These are phyloP conservation scores for Austroboletus olivaceoglutinosus DNA, from an alignment of 1,284 basidiomycete species.

Conservation along the genomic window DNA sequence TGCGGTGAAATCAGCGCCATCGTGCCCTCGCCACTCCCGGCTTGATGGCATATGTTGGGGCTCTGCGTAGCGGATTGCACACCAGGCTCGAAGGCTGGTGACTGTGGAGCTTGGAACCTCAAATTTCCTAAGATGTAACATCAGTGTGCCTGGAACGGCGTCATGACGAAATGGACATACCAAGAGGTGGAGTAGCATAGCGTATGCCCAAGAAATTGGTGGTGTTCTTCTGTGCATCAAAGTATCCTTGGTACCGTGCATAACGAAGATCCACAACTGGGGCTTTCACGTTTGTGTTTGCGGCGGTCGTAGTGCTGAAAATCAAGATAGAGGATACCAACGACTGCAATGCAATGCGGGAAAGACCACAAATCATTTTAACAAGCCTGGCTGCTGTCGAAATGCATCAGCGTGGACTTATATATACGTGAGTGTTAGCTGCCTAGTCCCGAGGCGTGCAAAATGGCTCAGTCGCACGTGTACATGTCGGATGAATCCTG, in stretches of 20 bases:
- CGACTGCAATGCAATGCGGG: background rate
- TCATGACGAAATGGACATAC: background rate
- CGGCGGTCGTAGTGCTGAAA: background rate
- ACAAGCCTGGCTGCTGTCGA: background rate
- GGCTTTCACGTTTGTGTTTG: background rate
- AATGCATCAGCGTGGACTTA: background rate
- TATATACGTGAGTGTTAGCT: background rate
- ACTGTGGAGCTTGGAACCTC: slow-evolving; percentile 18
- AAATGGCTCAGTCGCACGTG: no score
- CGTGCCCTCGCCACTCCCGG: background rate
- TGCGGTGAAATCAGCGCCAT: background rate
- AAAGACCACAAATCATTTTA: background rate
- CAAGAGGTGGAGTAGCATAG: slow-evolving; percentile 19
- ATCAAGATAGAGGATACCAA: background rate
- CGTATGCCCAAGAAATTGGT: slow-evolving; percentile 16
- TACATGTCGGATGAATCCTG: no score
- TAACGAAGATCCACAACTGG: slow-evolving; percentile 17
- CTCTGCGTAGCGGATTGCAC: slow-evolving; percentile 16
- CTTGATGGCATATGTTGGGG: slow-evolving; percentile 15
- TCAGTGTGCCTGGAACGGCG: no score
- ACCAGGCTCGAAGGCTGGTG: background rate
- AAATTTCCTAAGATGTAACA: slow-evolving; percentile 6
- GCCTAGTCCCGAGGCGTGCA: background rate
- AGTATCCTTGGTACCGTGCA: slow-evolving; percentile 14
- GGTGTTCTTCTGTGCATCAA: slow-evolving; percentile 7